Conservation (phyloP, 306 rosid genomes). For the Gynostemma pentaphyllum region DNA sequence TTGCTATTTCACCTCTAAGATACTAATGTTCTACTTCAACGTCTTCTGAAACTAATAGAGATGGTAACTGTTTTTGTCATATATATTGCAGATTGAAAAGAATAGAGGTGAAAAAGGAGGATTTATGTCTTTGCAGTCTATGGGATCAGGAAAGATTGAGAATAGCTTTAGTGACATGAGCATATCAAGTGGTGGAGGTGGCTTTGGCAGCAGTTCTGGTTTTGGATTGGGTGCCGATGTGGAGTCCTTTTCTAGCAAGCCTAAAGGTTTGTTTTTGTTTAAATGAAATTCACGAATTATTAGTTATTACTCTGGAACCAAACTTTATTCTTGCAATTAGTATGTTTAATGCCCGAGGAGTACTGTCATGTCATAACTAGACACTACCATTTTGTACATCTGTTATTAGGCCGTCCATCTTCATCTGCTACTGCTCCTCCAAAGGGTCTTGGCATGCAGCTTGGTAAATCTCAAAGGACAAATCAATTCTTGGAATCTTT, state of each 20-base stretch:
- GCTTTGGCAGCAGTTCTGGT: slow-evolving; percentile 83
- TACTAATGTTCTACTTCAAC: neutral
- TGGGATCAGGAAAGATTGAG: slow-evolving; percentile 93
- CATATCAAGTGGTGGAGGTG: slow-evolving; percentile 76
- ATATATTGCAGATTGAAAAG: slow-evolving; percentile 68
- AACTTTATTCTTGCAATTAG: neutral
- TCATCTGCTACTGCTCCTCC: slow-evolving; percentile 97
- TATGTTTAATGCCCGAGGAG: neutral
- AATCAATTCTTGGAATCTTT: slow-evolving; percentile 85
- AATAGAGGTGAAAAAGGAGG: slow-evolving; percentile 84
- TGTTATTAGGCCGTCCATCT: slow-evolving; percentile 53
- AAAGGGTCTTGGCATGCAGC: slow-evolving; percentile 94
- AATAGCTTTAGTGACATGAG: slow-evolving; percentile 62
- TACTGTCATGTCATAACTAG: slow-evolving; percentile 1
- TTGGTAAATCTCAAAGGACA: slow-evolving; percentile 86
- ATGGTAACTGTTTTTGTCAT: neutral
- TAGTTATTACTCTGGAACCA: neutral
- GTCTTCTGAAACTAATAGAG: neutral
- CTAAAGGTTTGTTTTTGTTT: slow-evolving; percentile 56
- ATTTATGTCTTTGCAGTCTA: slow-evolving; percentile 64
- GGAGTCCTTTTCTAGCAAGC: slow-evolving; percentile 66
- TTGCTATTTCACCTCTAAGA: neutral
- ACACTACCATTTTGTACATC: slow-evolving; percentile 1
- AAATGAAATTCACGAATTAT: too few species aligned
- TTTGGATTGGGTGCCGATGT: slow-evolving; percentile 58